phyloP scores from a whole-genome alignment of 768 basidiomycete species.

The Boletus pseudopeckii region DNA sequence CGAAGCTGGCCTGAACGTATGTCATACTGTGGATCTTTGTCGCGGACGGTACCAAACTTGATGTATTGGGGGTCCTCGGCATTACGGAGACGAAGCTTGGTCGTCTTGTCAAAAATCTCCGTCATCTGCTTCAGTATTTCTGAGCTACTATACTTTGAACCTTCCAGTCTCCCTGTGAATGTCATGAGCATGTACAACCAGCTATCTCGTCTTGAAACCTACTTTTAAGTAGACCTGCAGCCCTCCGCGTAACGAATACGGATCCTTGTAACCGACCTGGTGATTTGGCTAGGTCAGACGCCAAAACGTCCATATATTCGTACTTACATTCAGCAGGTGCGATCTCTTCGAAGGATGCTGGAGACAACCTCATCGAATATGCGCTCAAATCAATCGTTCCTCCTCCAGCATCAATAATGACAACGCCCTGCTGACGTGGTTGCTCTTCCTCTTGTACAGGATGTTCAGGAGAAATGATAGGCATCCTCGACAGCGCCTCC shows the following conservation, averaged over 20 bases:
- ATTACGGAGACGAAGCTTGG: conserved; percentile 44
- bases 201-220: neutral
- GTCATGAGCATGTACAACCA: neutral
- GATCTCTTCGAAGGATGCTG: conserved; percentile 39
- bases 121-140: conserved; percentile 38
- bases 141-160: conserved; percentile 29
- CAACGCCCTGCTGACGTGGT: conserved; percentile 33
- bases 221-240: conserved; percentile 31
- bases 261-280: conserved; percentile 42
- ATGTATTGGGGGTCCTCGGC: conserved; percentile 37
- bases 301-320: neutral
- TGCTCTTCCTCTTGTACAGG: conserved; percentile 17
- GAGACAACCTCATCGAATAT: conserved; percentile 38
- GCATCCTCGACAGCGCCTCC: conserved; percentile 23
- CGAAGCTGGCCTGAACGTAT: conserved; percentile 40
- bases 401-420: conserved; percentile 52
- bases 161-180: conserved; percentile 27
- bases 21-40: conserved; percentile 37
- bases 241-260: conserved; percentile 37
- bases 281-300: neutral
- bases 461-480: conserved; percentile 19
- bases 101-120: conserved; percentile 36
- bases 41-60: conserved; percentile 40
- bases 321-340: conserved; percentile 34
- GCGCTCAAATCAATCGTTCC: conserved; percentile 43